Evolutionary conservation across 345 rosid genomes (phyloP), one percentile per base, ranked within the genome.

Genomic region (Euphorbia peplus): DNA sequence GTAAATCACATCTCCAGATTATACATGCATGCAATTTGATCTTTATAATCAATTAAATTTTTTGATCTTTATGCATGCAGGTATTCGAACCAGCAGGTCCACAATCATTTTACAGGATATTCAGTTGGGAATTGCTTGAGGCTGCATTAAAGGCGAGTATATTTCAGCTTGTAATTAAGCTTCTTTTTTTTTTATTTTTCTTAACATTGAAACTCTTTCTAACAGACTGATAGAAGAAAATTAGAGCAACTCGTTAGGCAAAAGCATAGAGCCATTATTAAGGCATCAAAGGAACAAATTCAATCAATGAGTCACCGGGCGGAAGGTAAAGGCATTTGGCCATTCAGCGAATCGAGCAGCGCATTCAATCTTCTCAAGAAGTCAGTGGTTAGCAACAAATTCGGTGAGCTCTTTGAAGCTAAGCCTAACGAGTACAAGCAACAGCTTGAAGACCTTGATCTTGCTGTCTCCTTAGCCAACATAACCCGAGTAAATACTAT

Each of bases 301-400:
- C 55, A 41, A 59, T 53, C 70, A 1, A 14, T 75, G 74, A 64
- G 56, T 44, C 78, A 64, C 52, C 51, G 60, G 7, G 78, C 69
- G 56, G 54, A 68, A 71, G 64, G 67, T 14, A 60, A 21, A 21
- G 35, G 65, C 30, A 48, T 71, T 11, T 85, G 86, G 85, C 89
- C 86, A 1, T 82, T 85, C 19, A 68, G 68, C 2, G 74, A 65
- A 57, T 48, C 67, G 4, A 63, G 47, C 13, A 28, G 78, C 35
- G 66, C 78, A 13, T 64, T 75, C 70, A 70, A 59, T 41, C 62
- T 75, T 5, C 57, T 69, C 44, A 39, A 65, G 48, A 44, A 60
- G 4, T 61, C 78, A 0, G n/a, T 4, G 16, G 14, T 3, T 12
- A 3, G 14, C 18, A 75, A 70, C 57, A 57, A 63, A 54, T 50